Conservation (phyloP, 1,139 yeast species). For the Candida anutae region DNA sequence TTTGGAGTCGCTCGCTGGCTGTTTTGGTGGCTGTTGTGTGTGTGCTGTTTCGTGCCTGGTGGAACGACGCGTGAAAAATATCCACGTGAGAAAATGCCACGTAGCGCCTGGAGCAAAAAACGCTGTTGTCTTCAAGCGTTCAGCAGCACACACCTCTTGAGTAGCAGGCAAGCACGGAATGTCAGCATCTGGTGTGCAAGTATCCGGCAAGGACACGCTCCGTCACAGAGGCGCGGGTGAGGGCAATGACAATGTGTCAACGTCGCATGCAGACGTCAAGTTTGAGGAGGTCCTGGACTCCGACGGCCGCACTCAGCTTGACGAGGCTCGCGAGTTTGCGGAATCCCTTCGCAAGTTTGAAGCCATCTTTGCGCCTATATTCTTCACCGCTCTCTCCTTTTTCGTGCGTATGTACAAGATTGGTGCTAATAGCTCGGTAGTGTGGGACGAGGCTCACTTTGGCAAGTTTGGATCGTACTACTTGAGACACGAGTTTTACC, state of each 20-base stretch:
- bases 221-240: conserved; percentile 13
- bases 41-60: no score
- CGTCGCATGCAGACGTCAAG: conserved; percentile 1
- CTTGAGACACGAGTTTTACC: conserved; percentile 87
- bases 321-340: conserved; percentile 24
- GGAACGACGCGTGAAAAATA: no score
- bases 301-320: conserved; percentile 20
- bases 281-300: conserved; percentile 8
- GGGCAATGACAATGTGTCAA: conserved; percentile 5
- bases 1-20: no score
- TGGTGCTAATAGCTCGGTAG: conserved; percentile 43
- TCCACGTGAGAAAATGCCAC: no score
- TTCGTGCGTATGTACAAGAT: conserved; percentile 48
- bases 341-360: conserved; percentile 26
- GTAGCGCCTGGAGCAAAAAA: no score
- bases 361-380: conserved; percentile 34
- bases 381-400: conserved; percentile 42
- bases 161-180: no score
- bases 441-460: conserved; percentile 69
- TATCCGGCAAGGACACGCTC: conserved; percentile 12
- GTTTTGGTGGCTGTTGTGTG: no score
- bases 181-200: conserved; percentile 21
- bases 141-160: no score
- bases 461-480: conserved; percentile 94
- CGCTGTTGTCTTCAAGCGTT: no score